phyloP scores from a whole-genome alignment of 2,329 filamentous ascomycete species.

The Nemania sp. region DNA sequence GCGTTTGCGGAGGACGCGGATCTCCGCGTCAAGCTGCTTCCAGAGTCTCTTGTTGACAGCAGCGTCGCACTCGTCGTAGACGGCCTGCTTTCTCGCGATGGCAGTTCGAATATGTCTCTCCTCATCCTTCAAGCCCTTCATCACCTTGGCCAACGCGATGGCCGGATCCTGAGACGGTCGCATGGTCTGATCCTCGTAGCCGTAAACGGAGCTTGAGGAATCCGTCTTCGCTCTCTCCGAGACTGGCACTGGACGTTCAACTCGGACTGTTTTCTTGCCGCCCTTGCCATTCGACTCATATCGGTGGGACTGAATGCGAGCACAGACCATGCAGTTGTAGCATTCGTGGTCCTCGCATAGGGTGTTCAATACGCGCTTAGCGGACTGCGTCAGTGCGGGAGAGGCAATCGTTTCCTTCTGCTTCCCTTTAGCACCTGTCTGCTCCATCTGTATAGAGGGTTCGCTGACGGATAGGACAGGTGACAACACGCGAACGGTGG shows the following conservation, averaged over 20 bases:
- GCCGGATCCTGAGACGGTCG: slow-evolving; percentile 77
- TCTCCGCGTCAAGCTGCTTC: slow-evolving; percentile 68
- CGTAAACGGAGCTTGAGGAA: slow-evolving; percentile 37
- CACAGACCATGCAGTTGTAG: slow-evolving; percentile 69
- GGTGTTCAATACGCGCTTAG: slow-evolving; percentile 64
- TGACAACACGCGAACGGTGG: slow-evolving; percentile 34
- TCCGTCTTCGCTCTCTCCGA: slow-evolving; percentile 68
- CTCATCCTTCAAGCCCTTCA: slow-evolving; percentile 86
- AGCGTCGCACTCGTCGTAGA: slow-evolving; percentile 76
- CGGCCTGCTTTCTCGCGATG: slow-evolving; percentile 69
- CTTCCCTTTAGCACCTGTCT: slow-evolving; percentile 50
- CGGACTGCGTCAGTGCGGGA: slow-evolving; percentile 60
- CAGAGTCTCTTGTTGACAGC: slow-evolving; percentile 74
- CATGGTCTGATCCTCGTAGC: slow-evolving; percentile 68
- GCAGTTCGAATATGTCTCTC: slow-evolving; percentile 79
- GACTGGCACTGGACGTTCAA: slow-evolving; percentile 74
- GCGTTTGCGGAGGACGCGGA: slow-evolving; percentile 70
- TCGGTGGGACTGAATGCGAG: slow-evolving; percentile 61
- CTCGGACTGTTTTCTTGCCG: slow-evolving; percentile 68
- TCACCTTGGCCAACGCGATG: slow-evolving; percentile 81
- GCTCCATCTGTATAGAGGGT: slow-evolving; percentile 48
- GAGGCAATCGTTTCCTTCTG: slow-evolving; percentile 42
- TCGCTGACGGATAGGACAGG: slow-evolving; percentile 38
- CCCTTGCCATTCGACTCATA: slow-evolving; percentile 51
- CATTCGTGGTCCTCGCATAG: slow-evolving; percentile 66